Conservation (phyloP, 306 rosid genomes). For the Prunus padus region DNA sequence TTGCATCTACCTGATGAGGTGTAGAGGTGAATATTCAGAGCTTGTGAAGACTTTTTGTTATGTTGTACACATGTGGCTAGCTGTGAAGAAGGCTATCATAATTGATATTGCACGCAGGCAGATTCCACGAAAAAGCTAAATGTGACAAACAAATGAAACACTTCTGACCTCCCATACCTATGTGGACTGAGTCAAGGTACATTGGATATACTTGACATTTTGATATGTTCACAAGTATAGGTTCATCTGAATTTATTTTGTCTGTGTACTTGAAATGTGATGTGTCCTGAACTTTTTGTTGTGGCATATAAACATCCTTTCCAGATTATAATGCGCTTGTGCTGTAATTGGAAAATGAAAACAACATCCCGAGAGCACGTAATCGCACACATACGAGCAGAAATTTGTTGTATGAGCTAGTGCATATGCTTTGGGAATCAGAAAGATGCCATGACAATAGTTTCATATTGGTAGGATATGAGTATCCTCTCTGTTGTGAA, state of each 20-base stretch:
- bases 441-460: not conserved
- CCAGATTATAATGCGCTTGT: not conserved
- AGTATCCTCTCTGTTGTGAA: not conserved
- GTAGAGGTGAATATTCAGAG: not conserved
- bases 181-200: not conserved
- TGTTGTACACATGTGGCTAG: not conserved
- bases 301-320: not conserved
- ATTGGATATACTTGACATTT: not conserved
- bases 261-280: not conserved
- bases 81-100: not conserved
- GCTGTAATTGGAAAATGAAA: not conserved
- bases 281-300: not conserved
- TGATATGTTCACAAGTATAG: not conserved
- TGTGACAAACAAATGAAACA: not conserved
- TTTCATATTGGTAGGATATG: not conserved
- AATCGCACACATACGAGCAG: not conserved
- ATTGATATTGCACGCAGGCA: not conserved
- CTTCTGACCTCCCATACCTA: not conserved
- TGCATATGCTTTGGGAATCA: not conserved
- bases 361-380: not conserved
- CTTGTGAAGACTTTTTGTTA: not conserved
- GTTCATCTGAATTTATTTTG: not conserved
- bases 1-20: conserved; percentile 5
- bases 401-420: not conserved
- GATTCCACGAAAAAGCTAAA: not conserved